A percentile compares a stretch with the other conserved stretches of the same genome.
Conservation (phyloP, 768 basidiomycete genomes). For the Rhodosporidiobolus sp. region DNA sequence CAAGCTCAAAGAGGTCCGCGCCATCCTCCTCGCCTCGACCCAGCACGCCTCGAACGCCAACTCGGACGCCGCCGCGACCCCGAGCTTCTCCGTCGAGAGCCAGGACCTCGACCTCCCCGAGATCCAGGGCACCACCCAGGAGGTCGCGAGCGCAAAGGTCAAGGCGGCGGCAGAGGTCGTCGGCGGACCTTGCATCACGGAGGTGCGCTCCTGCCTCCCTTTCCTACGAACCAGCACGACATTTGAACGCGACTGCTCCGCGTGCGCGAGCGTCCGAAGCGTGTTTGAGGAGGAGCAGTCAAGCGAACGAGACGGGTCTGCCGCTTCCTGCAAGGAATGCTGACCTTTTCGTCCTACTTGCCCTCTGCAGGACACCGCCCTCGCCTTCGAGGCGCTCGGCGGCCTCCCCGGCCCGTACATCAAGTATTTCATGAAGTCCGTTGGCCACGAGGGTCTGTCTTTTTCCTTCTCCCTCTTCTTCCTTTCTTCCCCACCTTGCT, state of each 20-base stretch:
- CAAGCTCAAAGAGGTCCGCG: constrained; percentile 82
- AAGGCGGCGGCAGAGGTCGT: constrained; percentile 70
- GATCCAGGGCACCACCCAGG: constrained; percentile 85
- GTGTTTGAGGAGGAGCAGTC: no score
- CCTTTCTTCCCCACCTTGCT: neutral
- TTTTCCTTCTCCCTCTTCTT: neutral
- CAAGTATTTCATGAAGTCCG: constrained; percentile 77
- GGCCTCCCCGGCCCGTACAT: constrained; percentile 97
- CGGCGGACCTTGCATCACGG: constrained; percentile 65
- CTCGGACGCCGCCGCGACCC: constrained; percentile 49
- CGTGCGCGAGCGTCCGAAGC: no score
- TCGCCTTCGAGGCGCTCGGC: constrained; percentile 81
- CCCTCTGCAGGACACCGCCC: constrained; percentile 73
- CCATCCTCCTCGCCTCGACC: constrained; percentile 66
- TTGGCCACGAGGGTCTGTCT: constrained; percentile 77
- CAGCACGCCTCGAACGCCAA: neutral
- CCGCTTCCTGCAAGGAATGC: neutral
- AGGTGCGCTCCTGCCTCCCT: constrained; percentile 28
- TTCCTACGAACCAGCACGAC: no score
- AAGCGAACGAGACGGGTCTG: neutral
- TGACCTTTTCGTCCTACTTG: constrained; percentile 40
- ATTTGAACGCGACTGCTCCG: no score
- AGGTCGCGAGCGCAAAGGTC: constrained; percentile 86
- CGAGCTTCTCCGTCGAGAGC: constrained; percentile 66
- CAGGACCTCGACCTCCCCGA: constrained; percentile 83